These are phyloP conservation scores for Syzygium aromaticum DNA, from an alignment of 345 rosid genomes.

Conservation along the genomic window DNA sequence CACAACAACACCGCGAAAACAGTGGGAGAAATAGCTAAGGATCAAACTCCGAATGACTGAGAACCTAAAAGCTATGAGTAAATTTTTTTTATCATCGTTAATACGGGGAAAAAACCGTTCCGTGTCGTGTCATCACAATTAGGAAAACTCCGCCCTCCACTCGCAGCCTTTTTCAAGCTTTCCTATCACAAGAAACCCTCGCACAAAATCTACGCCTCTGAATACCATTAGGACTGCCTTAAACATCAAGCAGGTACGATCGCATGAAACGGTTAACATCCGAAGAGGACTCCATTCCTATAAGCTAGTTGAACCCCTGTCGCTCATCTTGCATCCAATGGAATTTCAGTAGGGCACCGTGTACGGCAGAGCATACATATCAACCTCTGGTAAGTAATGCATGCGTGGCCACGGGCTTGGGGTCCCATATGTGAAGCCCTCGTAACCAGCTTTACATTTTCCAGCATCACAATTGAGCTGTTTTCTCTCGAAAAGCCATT, in stretches of 20 bases:
- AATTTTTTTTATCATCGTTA: background rate
- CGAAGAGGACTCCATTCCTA: background rate
- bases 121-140: background rate
- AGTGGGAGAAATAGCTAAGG: background rate
- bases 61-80: background rate
- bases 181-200: background rate
- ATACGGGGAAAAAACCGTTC: background rate
- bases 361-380: constrained; percentile 39
- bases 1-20: background rate
- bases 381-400: constrained; percentile 29
- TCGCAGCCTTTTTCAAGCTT: background rate
- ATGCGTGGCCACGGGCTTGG: constrained; percentile 17
- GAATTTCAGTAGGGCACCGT: constrained; percentile 30
- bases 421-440: background rate
- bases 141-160: background rate
- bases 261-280: background rate
- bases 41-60: background rate
- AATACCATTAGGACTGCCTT: background rate
- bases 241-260: background rate
- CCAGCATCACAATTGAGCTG: constrained; percentile 2
- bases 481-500: constrained; percentile 20
- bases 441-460: constrained; percentile 3
- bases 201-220: background rate
- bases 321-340: background rate
- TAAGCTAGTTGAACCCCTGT: background rate